These are phyloP conservation scores for Lactarius akahatsu DNA, from an alignment of 768 basidiomycete species.

Conservation along the genomic window DNA sequence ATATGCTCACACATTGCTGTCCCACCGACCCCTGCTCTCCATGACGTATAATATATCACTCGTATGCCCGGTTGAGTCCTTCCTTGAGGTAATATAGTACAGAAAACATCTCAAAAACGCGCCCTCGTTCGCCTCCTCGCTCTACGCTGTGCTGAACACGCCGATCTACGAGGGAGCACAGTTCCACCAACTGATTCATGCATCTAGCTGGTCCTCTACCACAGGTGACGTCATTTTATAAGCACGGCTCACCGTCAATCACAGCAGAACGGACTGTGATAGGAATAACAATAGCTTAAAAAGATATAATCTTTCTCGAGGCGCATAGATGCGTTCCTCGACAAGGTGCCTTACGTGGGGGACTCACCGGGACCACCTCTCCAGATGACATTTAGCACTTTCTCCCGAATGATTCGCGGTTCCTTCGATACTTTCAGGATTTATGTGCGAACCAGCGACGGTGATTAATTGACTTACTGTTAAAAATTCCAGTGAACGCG, in stretches of 20 bases:
- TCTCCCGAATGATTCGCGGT: not conserved
- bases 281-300: not conserved
- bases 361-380: not conserved
- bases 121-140: conserved; percentile 63
- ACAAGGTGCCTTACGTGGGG: not conserved
- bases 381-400: not conserved
- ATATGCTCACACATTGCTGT: conserved; percentile 83
- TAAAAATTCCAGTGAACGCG: too few species aligned
- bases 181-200: not conserved
- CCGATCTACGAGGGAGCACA: conserved; percentile 63
- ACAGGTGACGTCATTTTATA: not conserved
- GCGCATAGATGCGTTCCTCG: not conserved
- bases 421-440: not conserved
- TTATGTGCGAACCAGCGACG: not conserved
- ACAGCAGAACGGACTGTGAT: not conserved
- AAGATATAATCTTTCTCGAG: not conserved
- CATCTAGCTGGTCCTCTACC: not conserved
- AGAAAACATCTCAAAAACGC: conserved; percentile 58
- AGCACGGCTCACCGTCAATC: not conserved
- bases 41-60: not conserved
- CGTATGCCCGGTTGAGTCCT: conserved; percentile 52
- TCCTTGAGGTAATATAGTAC: conserved; percentile 77
- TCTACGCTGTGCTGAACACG: conserved; percentile 78
- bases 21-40: conserved; percentile 58
- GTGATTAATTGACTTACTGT: not conserved